These are phyloP conservation scores for Helianthus annuus DNA, from an alignment of 129 eudicot genomes.

Conservation along the genomic window HanXRQr2.0-SUNRISE NC_035441.2:24638291-24638790, in stretches of 20 bases:
- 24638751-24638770: conserved; percentile 74
- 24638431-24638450: background rate
- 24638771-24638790: conserved; percentile 70
- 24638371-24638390: background rate
- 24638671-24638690: background rate
- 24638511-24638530: conserved; percentile 82
- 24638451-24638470: conserved; percentile 10
- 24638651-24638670: conserved; percentile 20
- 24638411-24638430: conserved; percentile 4
- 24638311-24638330: conserved; percentile 10
- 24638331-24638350: conserved; percentile 11
- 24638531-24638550: conserved; percentile 72
- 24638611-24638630: conserved; percentile 70
- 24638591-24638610: conserved; percentile 76
- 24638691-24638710: conserved; percentile 7
- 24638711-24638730: background rate
- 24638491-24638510: conserved; percentile 17
- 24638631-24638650: conserved; percentile 25
- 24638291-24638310: conserved; percentile 35
- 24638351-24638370: background rate
- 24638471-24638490: conserved; percentile 6
- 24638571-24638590: conserved; percentile 73
- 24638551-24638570: conserved; percentile 77
- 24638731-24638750: conserved; percentile 62
- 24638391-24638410: background rate